Evolutionary conservation across 1,284 basidiomycete genomes (phyloP).

Genomic region (Prillingera fragicola): DNA sequence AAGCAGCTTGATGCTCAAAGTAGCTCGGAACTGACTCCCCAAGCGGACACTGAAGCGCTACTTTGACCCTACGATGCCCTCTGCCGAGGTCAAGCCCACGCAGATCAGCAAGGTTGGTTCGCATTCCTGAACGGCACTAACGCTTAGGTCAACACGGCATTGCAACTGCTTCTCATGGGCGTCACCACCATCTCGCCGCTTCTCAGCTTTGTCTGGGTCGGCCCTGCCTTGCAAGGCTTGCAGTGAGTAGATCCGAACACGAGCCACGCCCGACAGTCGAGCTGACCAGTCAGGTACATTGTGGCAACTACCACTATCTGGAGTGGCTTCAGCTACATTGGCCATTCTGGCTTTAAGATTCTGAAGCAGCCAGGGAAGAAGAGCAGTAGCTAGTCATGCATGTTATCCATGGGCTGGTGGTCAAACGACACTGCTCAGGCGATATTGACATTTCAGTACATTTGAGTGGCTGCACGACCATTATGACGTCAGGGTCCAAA

Average conservation of each 20-base stretch:
- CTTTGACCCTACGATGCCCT: constrained; percentile 92
- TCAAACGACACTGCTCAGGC: too few relatives aligned
- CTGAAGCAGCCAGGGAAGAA: constrained; percentile 23
- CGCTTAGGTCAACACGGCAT: constrained; percentile 76
- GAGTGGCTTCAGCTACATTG: constrained; percentile 86
- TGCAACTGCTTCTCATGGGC: constrained; percentile 88
- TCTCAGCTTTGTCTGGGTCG: constrained; percentile 54
- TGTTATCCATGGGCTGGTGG: too few relatives aligned
- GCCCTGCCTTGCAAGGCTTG: constrained; percentile 55
- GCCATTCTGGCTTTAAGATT: constrained; percentile 64
- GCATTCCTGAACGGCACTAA: constrained; percentile 5
- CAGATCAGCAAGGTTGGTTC: constrained; percentile 72
- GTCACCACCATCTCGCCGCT: constrained; percentile 77
- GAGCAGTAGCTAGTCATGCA: constrained; percentile 3
- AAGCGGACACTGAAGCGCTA: constrained; percentile 88
- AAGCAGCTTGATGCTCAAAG: constrained; percentile 37
- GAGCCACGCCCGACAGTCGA: too few relatives aligned
- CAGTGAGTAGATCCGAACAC: constrained; percentile 56
- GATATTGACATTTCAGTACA: too few relatives aligned
- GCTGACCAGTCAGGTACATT: constrained; percentile 57
- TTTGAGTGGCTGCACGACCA: too few relatives aligned
- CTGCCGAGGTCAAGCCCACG: constrained; percentile 87
- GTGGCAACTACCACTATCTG: constrained; percentile 85
- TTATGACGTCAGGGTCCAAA: too few relatives aligned
- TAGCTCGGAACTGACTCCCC: constrained; percentile 7